A percentile compares a stretch with the other conserved stretches of the same genome.
Conservation (phyloP, 2,329 filamentous ascomycete species). For the Diaporthe citrichinensis region DNA sequence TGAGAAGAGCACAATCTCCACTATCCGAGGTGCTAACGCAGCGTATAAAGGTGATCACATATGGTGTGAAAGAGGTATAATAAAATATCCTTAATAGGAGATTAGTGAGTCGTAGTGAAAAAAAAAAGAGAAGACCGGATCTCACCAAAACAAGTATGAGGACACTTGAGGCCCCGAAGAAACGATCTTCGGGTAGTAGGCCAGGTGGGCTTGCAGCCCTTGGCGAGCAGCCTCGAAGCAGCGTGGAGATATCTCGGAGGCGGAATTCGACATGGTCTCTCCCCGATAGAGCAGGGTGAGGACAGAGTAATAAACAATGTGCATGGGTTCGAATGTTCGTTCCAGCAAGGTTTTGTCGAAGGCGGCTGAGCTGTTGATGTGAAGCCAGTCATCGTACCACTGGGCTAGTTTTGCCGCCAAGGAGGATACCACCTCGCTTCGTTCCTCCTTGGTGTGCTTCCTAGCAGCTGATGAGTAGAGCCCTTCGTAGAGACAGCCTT, state of each 20-base stretch:
- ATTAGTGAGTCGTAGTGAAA: no score
- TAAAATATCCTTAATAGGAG: neutral
- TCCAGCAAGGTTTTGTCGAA: neutral
- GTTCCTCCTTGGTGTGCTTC: neutral
- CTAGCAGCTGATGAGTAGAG: neutral
- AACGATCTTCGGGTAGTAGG: neutral
- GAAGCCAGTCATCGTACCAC: neutral
- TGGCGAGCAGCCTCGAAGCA: constrained; percentile 9
- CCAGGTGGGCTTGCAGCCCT: neutral
- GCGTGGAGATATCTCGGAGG: neutral
- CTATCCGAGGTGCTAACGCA: neutral
- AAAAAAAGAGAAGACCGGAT: no score
- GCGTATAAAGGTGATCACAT: neutral
- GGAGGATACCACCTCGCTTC: neutral
- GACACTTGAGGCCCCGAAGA: neutral
- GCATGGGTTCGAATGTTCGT: neutral
- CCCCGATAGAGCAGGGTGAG: neutral
- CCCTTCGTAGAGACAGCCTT: neutral
- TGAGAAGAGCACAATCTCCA: neutral
- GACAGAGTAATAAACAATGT: neutral
- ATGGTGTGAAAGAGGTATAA: neutral
- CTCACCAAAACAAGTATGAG: neutral
- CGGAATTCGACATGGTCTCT: neutral
- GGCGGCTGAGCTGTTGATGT: neutral
- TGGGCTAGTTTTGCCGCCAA: neutral